A percentile compares a stretch with the other conserved stretches of the same genome.
phyloP scores from a whole-genome alignment of 495 filamentous ascomycete genomes.

The Aspergillus cristatus region DNA sequence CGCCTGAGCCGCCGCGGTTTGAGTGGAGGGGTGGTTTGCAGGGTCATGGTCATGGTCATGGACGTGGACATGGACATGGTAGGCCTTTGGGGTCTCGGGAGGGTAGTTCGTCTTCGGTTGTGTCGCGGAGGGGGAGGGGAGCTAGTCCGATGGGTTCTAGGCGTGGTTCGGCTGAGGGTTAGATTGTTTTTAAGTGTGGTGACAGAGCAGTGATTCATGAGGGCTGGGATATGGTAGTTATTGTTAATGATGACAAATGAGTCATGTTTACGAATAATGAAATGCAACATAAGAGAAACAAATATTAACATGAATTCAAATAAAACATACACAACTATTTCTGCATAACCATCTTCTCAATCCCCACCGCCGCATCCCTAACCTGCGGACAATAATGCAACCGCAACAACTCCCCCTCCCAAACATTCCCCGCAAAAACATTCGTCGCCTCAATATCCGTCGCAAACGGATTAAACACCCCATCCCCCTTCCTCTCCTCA shows the following conservation, averaged over 20 bases:
- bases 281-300: neutral
- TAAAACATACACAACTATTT: constrained; percentile 3
- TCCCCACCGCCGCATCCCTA: constrained; percentile 57
- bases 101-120: too few species aligned
- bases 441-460: constrained; percentile 68
- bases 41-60: too few species aligned
- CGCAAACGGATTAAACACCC: constrained; percentile 48
- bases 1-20: too few species aligned
- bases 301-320: constrained; percentile 2
- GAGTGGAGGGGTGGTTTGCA: too few species aligned
- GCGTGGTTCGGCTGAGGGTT: too few species aligned
- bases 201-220: too few species aligned
- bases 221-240: neutral
- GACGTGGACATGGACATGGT: too few species aligned
- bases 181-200: too few species aligned
- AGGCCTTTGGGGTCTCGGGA: too few species aligned
- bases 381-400: constrained; percentile 84
- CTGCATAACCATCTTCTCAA: constrained; percentile 53
- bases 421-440: constrained; percentile 80
- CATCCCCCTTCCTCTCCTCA: constrained; percentile 84
- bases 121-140: too few species aligned
- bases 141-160: too few species aligned
- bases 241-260: neutral
- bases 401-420: constrained; percentile 84
- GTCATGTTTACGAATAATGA: neutral